Base-by-base conservation (phyloP, 192 early-diverging fungal species). In the Rhizoclosmatium sp. region DNA sequence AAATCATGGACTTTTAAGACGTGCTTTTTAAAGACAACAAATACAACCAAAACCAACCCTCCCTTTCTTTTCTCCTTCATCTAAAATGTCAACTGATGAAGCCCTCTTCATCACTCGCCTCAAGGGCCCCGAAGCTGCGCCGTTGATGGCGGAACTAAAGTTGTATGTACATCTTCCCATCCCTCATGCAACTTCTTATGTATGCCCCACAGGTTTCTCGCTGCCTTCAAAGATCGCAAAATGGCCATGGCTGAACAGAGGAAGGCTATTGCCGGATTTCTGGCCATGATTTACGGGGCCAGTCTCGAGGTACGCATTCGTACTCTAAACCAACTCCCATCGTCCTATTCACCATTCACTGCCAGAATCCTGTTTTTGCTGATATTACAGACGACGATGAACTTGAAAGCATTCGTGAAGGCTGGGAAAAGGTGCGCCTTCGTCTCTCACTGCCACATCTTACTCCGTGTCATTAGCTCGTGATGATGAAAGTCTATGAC, bases 391-490 rank as follows among this genome's bases (percentile, higher is more conserved):
- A 82, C 14, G 81, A 84, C 41, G 83, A 74, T 12, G 85, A 88
- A 56, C 59, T 83, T 41, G 85, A 86, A 65, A 83, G 81, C 71
- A 83, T 88, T 56, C 78, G 77, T 10, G 87, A 89, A 69, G 87
- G 85, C 23, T 89, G 87, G 87, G 87, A 89, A 67, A 89, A 89
- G 86, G 86, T 85, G 42, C 9, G 79, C 56, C 46, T 59, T 5
- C 47, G 4, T 5, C 51, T 74, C 56, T 66, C 14, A 40, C 45
- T 21, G 56, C 69, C 47, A 14, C 14, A 14, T 14, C 14, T n/a
- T 46, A 19, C 23, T 40, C 41, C 46, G 2, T 47, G 21, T 41
- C 5, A 19, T 47, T 40, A 87, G 85, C 83, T 89, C 16, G 74
- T 89, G 19, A 80, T 89, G 85, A 79, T 78, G 56, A 84, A 87